These are phyloP conservation scores for Colletotrichum abscissum DNA, from an alignment of 2,329 filamentous ascomycete species.

Conservation along the genomic window DNA sequence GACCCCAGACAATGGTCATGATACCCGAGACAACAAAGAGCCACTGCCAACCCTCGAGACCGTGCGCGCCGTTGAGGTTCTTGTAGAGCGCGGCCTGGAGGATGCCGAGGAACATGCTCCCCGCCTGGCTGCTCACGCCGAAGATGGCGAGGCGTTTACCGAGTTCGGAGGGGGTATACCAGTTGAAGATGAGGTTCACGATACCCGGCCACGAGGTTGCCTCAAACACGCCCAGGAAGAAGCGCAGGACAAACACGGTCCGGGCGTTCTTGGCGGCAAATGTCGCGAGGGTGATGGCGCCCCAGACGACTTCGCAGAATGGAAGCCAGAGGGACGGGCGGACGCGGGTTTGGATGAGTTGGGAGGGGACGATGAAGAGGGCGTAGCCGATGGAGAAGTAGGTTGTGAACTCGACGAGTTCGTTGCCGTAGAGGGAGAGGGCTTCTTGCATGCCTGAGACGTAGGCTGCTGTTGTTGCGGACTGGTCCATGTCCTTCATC, in stretches of 20 bases:
- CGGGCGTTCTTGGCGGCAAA: not conserved
- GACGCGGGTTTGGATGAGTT: conserved; percentile 50
- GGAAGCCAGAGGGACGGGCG: conserved; percentile 57
- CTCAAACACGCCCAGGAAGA: conserved; percentile 55
- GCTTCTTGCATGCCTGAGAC: conserved; percentile 43
- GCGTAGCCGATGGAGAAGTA: conserved; percentile 40
- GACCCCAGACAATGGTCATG: conserved; percentile 65
- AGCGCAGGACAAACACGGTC: conserved; percentile 53
- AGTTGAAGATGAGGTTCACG: conserved; percentile 56
- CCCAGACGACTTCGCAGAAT: conserved; percentile 45
- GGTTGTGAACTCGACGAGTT: conserved; percentile 39
- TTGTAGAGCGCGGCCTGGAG: conserved; percentile 65
- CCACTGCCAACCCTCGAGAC: conserved; percentile 65
- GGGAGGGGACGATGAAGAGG: conserved; percentile 40
- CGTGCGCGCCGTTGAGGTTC: conserved; percentile 59
- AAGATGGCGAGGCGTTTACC: conserved; percentile 64
- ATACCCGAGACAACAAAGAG: conserved; percentile 69
- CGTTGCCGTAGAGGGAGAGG: conserved; percentile 39
- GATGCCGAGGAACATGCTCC: conserved; percentile 67
- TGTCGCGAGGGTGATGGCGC: not conserved
- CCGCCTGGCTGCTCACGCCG: conserved; percentile 61
- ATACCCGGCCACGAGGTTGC: conserved; percentile 52
- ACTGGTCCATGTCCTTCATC: conserved; percentile 46
- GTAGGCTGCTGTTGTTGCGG: conserved; percentile 41
- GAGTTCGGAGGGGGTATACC: conserved; percentile 55